A percentile compares a stretch with the other conserved stretches of the same genome.
Conservation (phyloP, 768 basidiomycete species). For the Tricholoma flavovirens region DNA sequence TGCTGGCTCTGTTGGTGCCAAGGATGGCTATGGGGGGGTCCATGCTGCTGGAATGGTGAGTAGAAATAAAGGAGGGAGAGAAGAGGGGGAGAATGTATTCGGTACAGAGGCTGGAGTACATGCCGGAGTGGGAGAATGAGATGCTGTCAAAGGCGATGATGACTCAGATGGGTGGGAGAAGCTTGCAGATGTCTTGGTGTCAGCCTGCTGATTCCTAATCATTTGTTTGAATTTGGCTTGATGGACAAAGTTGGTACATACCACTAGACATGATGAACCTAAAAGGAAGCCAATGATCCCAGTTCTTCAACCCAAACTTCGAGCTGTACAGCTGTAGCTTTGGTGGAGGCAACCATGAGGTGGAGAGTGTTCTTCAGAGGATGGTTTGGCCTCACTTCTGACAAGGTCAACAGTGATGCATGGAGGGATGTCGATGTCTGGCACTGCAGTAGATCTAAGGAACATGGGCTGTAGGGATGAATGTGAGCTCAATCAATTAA, state of each 20-base stretch:
- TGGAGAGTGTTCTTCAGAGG: slow-evolving; percentile 94
- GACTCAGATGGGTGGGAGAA: slow-evolving; percentile 95
- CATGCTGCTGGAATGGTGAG: too few relatives aligned
- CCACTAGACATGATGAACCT: too few relatives aligned
- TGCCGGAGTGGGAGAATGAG: slow-evolving; percentile 93
- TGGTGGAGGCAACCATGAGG: slow-evolving; percentile 91
- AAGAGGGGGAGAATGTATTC: slow-evolving; percentile 47
- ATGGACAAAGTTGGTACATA: too few relatives aligned
- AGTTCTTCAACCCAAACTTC: slow-evolving; percentile 94
- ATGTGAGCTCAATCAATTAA: neutral
- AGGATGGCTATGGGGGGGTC: too few relatives aligned
- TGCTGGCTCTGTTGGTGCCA: too few relatives aligned
- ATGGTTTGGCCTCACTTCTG: slow-evolving; percentile 91
- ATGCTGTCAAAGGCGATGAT: slow-evolving; percentile 95
- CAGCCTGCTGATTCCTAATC: too few relatives aligned
- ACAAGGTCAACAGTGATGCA: too few relatives aligned
- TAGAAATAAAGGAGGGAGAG: too few relatives aligned
- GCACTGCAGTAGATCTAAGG: slow-evolving; percentile 88
- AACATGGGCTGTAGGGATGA: slow-evolving; percentile 71
- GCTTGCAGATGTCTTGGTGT: slow-evolving; percentile 85
- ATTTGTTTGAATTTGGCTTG: too few relatives aligned
- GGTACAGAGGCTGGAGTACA: slow-evolving; percentile 83
- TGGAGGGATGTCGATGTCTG: slow-evolving; percentile 97
- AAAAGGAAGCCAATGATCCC: too few relatives aligned
- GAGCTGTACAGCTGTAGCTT: slow-evolving; percentile 86